Conservation (phyloP, 192 early-diverging fungal genomes). For the Backusella luteola region DNA sequence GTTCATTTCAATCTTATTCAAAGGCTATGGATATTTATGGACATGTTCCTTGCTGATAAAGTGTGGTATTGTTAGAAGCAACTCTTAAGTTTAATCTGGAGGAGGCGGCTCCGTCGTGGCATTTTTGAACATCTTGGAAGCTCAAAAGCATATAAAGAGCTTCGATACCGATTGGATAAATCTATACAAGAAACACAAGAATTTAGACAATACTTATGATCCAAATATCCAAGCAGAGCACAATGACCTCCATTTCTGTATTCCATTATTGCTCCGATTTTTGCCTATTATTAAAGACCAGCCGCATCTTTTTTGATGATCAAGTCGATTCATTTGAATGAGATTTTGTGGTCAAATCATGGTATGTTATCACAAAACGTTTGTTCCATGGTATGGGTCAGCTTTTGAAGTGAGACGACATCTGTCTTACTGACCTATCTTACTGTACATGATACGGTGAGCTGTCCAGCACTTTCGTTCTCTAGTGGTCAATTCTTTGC, state of each 20-base stretch:
- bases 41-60: too few relatives aligned
- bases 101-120: background rate
- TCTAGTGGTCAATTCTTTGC: too few relatives aligned
- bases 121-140: background rate
- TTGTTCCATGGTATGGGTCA: too few relatives aligned
- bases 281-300: background rate
- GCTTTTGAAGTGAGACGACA: too few relatives aligned
- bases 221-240: background rate
- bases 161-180: background rate
- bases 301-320: slow-evolving; percentile 5
- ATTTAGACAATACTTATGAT: background rate
- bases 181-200: background rate
- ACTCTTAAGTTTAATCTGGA: background rate
- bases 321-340: slow-evolving; percentile 5
- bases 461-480: too few relatives aligned
- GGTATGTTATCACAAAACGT: background rate
- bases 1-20: too few relatives aligned
- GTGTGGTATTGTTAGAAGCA: too few relatives aligned
- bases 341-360: background rate
- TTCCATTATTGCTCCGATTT: background rate
- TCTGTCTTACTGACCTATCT: too few relatives aligned
- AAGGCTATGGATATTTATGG: too few relatives aligned
- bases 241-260: background rate
- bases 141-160: background rate
- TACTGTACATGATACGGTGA: too few relatives aligned